Evolutionary conservation across 2,329 filamentous ascomycete species (phyloP).

Genomic region (Cryoendolithus antarcticus): DNA sequence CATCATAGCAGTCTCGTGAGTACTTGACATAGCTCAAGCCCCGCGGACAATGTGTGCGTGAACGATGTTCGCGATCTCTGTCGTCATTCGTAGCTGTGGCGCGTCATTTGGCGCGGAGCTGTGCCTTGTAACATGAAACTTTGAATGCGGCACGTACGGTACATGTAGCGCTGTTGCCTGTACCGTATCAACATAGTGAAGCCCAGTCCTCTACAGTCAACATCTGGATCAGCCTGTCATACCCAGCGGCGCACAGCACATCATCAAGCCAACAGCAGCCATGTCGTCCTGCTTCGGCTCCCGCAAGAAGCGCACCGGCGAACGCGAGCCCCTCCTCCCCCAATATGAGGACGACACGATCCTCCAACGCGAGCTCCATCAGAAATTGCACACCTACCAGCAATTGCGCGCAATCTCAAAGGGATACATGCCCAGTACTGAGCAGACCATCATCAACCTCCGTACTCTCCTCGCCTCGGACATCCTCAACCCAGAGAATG

Average conservation of each 20-base stretch:
- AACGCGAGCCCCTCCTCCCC: slow-evolving; percentile 68
- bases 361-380: slow-evolving; percentile 64
- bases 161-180: too few relatives aligned
- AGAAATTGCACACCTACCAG: slow-evolving; percentile 88
- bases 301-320: slow-evolving; percentile 34
- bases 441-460: slow-evolving; percentile 69
- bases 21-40: too few relatives aligned
- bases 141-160: too few relatives aligned
- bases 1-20: too few relatives aligned
- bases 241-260: slow-evolving; percentile 1
- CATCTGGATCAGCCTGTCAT: background rate
- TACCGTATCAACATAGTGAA: too few relatives aligned
- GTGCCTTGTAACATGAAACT: too few relatives aligned
- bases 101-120: too few relatives aligned
- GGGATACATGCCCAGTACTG: slow-evolving; percentile 86
- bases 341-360: slow-evolving; percentile 71
- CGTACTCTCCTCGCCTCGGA: slow-evolving; percentile 67
- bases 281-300: slow-evolving; percentile 57
- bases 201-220: too few relatives aligned
- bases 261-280: slow-evolving; percentile 8
- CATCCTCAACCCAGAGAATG: slow-evolving; percentile 61
- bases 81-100: too few relatives aligned
- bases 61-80: too few relatives aligned
- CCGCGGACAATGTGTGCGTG: too few relatives aligned
- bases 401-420: slow-evolving; percentile 71